Conservation (phyloP, 768 basidiomycete genomes). For the Scleroderma bovista region DNA sequence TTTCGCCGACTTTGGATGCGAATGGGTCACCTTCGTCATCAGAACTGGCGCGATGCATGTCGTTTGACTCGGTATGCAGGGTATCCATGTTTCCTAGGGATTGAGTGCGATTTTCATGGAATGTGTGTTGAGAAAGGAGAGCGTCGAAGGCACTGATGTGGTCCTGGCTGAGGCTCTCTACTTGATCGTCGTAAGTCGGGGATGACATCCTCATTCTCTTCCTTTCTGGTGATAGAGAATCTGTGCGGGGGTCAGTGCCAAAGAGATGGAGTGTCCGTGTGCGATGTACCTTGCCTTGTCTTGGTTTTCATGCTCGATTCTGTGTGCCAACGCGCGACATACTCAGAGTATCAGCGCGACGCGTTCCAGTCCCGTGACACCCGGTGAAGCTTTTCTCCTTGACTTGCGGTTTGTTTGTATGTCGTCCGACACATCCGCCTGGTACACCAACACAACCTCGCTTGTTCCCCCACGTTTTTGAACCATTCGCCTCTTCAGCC, state of each 20-base stretch:
- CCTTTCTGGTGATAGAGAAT: constrained; percentile 35
- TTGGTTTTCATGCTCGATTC: neutral
- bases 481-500: constrained; percentile 20
- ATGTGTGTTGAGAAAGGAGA: constrained; percentile 34
- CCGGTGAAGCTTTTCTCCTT: no score
- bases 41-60: neutral
- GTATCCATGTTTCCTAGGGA: neutral
- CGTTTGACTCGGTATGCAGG: neutral
- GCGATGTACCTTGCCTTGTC: neutral
- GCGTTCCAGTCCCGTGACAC: neutral
- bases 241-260: neutral
- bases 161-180: constrained; percentile 47
- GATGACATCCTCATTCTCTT: constrained; percentile 65
- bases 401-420: no score
- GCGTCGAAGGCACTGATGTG: constrained; percentile 52
- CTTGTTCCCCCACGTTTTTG: constrained; percentile 7
- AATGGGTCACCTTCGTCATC: constrained; percentile 22
- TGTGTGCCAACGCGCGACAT: neutral
- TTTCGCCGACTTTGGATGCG: neutral
- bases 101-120: neutral
- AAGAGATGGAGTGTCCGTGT: neutral
- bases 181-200: constrained; percentile 55
- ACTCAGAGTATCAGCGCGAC: neutral
- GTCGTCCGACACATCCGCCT: neutral
- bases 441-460: constrained; percentile 1